A percentile compares a stretch with the other conserved stretches of the same genome.
Conservation (phyloP, 441 rosid genomes). For the Erysimum cheiri region DNA sequence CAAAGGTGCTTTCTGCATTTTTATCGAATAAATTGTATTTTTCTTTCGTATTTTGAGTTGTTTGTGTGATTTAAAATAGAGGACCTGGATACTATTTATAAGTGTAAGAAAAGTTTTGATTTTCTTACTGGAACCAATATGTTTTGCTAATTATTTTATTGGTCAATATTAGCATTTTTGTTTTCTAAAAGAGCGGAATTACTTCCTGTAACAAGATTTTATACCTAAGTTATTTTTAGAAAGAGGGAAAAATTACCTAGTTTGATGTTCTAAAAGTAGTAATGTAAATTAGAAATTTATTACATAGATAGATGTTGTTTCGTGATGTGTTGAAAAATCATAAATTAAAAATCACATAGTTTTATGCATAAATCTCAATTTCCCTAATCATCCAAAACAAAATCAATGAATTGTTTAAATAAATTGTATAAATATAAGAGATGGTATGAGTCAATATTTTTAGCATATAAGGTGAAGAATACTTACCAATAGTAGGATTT, state of each 20-base stretch:
- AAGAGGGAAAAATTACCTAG: not conserved
- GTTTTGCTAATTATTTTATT: not conserved
- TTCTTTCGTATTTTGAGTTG: not conserved
- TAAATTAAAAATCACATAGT: not conserved
- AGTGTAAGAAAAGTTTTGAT: too few species aligned
- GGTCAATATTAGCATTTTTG: not conserved
- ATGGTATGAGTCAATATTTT: not conserved
- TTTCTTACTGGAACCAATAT: not conserved
- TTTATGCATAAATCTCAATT: not conserved
- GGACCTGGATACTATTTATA: not conserved
- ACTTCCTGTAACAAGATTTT: not conserved
- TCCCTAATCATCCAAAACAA: not conserved
- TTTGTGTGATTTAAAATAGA: not conserved
- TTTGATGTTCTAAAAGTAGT: too few species aligned
- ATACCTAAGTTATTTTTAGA: not conserved
- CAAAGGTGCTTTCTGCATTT: constrained; percentile 28
- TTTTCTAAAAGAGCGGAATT: not conserved
- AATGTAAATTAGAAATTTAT: too few species aligned
- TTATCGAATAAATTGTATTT: not conserved
- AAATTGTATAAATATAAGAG: not conserved
- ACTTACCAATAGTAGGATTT: not conserved
- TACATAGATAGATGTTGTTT: too few species aligned
- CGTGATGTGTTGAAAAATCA: too few species aligned
- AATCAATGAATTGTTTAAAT: too few species aligned
- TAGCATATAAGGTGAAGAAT: not conserved